Conservation (phyloP, 768 basidiomycete species). For the Agrocybe pediades region DNA sequence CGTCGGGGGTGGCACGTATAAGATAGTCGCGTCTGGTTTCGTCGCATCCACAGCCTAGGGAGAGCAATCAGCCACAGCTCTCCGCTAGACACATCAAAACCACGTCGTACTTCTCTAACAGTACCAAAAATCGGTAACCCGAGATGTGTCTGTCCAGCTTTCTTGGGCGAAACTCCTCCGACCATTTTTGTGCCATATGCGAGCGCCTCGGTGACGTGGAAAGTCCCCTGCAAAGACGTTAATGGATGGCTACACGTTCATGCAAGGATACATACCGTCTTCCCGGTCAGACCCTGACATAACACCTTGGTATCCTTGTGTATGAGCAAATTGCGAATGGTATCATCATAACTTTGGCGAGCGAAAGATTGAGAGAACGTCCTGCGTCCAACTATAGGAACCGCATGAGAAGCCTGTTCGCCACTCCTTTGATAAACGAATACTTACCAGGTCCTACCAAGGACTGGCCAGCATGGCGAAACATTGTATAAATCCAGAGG, state of each 20-base stretch:
- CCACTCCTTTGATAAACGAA: neutral
- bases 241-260: neutral
- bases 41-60: conserved; percentile 82
- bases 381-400: conserved; percentile 61
- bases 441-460: conserved; percentile 51
- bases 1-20: conserved; percentile 96
- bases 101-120: conserved; percentile 82
- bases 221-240: conserved; percentile 73
- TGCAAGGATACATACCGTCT: conserved; percentile 67
- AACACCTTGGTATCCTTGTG: conserved; percentile 94
- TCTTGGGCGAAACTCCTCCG: conserved; percentile 95
- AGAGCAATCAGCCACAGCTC: neutral
- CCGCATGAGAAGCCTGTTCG: neutral
- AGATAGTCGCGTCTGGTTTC: conserved; percentile 89
- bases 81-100: neutral
- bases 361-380: conserved; percentile 78
- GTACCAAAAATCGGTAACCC: conserved; percentile 93
- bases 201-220: conserved; percentile 92
- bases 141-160: conserved; percentile 94
- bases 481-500: conserved; percentile 40
- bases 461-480: conserved; percentile 62
- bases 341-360: conserved; percentile 82
- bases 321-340: conserved; percentile 88
- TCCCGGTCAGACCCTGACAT: conserved; percentile 92
- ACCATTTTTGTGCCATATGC: conserved; percentile 98